Evolutionary conservation across 495 filamentous ascomycete species (phyloP).

Genomic region (Aspergillus leporis): DNA sequence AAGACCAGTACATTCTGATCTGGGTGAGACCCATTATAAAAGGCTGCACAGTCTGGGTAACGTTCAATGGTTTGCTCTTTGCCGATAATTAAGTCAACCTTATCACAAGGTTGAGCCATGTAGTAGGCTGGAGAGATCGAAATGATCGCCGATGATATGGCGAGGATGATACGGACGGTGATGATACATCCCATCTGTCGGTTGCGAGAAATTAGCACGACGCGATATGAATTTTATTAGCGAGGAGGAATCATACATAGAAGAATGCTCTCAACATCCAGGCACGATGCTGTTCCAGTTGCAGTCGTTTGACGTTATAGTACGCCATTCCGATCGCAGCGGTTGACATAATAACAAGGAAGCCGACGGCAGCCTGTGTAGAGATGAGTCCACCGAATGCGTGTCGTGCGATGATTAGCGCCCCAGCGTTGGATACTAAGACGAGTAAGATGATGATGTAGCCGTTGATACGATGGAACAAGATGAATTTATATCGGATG

Average conservation of each 20-base stretch:
- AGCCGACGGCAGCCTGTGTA: constrained; percentile 3
- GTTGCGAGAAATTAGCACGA: neutral
- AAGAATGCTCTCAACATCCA: constrained; percentile 4
- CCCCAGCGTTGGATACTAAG: neutral
- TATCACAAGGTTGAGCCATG: neutral
- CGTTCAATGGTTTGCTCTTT: neutral
- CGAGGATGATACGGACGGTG: neutral
- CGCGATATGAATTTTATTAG: neutral
- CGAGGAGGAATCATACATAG: neutral
- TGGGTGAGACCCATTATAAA: neutral
- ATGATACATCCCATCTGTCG: neutral
- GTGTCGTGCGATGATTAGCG: neutral
- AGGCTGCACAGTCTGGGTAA: neutral
- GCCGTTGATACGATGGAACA: constrained; percentile 7
- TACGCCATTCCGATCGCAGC: neutral
- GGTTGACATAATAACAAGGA: constrained; percentile 1
- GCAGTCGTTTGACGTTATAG: constrained; percentile 5
- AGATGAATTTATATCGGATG: constrained; percentile 1
- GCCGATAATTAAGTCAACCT: neutral
- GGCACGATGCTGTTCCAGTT: constrained; percentile 6
- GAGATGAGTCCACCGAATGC: neutral
- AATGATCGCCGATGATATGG: neutral
- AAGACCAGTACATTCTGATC: neutral
- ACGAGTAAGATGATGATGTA: constrained; percentile 6
- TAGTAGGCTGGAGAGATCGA: neutral